These are phyloP conservation scores for Gaeumannomyces sp. DNA, from an alignment of 2,329 filamentous ascomycete genomes.

Conservation along the genomic window DNA sequence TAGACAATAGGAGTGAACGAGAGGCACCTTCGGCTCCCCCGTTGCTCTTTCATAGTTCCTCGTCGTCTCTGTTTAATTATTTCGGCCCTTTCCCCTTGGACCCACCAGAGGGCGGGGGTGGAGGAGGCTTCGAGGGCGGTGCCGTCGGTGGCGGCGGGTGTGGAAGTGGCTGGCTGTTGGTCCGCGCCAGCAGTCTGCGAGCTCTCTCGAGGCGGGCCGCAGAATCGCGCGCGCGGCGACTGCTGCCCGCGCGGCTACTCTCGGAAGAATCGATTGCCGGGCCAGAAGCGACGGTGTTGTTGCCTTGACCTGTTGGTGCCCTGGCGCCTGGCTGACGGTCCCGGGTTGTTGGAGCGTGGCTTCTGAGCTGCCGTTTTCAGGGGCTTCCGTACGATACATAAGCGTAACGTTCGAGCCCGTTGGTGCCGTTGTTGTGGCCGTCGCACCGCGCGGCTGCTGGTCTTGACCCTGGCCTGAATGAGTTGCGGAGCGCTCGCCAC, in stretches of 20 bases:
- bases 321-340: no score
- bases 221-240: background rate
- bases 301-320: no score
- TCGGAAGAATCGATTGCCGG: no score
- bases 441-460: background rate
- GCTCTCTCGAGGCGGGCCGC: conserved; percentile 1
- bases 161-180: background rate
- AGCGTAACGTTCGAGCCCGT: background rate
- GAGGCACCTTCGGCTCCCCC: background rate
- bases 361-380: background rate
- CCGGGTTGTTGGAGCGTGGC: no score
- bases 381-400: background rate
- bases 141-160: background rate
- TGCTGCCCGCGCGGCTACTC: background rate
- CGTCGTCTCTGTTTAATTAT: background rate
- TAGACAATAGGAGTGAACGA: no score
- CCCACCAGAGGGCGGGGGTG: no score
- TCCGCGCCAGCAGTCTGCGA: background rate
- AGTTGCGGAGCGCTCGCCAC: no score
- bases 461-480: background rate
- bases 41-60: background rate
- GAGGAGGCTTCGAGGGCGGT: background rate
- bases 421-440: background rate
- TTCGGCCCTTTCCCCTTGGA: background rate
- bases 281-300: no score